Evolutionary conservation across 2,329 filamentous ascomycete species (phyloP).

Genomic region (Ramularia endophylla): DNA sequence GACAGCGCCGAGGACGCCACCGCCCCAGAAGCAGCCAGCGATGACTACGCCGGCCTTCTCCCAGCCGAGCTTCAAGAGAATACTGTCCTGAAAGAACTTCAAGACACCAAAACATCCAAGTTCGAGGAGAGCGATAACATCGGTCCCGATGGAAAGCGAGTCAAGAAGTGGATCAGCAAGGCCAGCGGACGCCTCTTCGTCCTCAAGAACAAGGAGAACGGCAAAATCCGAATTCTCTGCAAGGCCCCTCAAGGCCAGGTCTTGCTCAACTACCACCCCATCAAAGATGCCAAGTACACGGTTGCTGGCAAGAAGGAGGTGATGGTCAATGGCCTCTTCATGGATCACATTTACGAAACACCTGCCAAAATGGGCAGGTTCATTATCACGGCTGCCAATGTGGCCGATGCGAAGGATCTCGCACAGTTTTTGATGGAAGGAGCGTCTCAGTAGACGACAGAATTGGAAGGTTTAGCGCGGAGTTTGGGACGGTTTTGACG

Average conservation of each 20-base stretch:
- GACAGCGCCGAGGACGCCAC: conserved; percentile 33
- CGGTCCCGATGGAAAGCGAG: conserved; percentile 44
- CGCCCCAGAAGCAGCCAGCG: conserved; percentile 21
- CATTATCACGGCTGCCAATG: conserved; percentile 9
- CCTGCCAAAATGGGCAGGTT: conserved; percentile 9
- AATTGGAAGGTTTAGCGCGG: no score
- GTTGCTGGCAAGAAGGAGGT: conserved; percentile 17
- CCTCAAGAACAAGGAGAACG: conserved; percentile 66
- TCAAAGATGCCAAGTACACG: conserved; percentile 14
- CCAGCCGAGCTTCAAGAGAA: conserved; percentile 60
- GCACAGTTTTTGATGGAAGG: conserved; percentile 5
- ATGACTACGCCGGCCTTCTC: conserved; percentile 61
- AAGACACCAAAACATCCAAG: conserved; percentile 61
- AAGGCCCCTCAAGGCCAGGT: conserved; percentile 42
- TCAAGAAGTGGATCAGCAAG: conserved; percentile 60
- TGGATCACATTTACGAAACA: conserved; percentile 17
- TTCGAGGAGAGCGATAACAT: conserved; percentile 46
- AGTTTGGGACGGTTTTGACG: no score
- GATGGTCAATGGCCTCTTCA: conserved; percentile 11
- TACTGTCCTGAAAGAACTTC: conserved; percentile 61
- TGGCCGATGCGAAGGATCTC: conserved; percentile 8
- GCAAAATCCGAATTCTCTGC: conserved; percentile 61
- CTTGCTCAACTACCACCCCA: conserved; percentile 15
- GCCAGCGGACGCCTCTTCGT: conserved; percentile 68
- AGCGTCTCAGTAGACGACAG: conserved; percentile 5